Evolutionary conservation across 192 early-diverging fungal species (phyloP), one percentile per base, ranked within the genome.

Genomic region (Kickxella alabastrina): DNA sequence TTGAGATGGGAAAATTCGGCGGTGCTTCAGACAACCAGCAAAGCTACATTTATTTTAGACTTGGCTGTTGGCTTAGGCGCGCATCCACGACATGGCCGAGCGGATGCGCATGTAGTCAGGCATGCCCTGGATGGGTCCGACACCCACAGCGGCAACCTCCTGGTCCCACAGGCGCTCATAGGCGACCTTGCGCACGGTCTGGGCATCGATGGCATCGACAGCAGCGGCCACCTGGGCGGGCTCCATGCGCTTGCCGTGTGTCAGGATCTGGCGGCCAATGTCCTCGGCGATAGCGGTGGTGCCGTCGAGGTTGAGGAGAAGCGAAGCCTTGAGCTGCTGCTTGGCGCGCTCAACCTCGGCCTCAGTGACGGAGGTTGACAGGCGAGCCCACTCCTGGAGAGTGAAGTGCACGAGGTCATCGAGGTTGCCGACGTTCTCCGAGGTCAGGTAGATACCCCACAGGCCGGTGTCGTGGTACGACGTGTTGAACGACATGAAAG

Each of bases 401-500:
- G 92, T 87, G 70, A 86, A 84, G 77, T 88, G 86, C 25, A 92
- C 75, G 38, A 95, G 78, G 54, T 95, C 91, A 73, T 95, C 92
- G 49, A 97, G 79, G 52, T 81, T 67, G 55, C 79, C 78, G 55
- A 79, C 78, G 76, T 90, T 88, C 74, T 96, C 89, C 18, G 89
- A 86, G 34, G 87, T 84, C 46, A 92, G 68, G 82, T 97, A 98
- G 61, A 94, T 92, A 50, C 95, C 95, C 80, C 92, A 98, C 41
- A 98, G 81, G 35, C 95, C 95, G 18, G 93, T 97, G 75, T 98
- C 95, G 34, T 87, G 86, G 84, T 98, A 98, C 14, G 92, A 93
- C 21, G 95, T 97, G 82, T 98, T 97, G 83, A 98, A 98, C 43
- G 93, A 88, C 91, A 95, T 92, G 87, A 94, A 98, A 44, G 91